Base-by-base conservation (phyloP, 1,139 yeast species). In the Kodamaea ohmeri region DNA sequence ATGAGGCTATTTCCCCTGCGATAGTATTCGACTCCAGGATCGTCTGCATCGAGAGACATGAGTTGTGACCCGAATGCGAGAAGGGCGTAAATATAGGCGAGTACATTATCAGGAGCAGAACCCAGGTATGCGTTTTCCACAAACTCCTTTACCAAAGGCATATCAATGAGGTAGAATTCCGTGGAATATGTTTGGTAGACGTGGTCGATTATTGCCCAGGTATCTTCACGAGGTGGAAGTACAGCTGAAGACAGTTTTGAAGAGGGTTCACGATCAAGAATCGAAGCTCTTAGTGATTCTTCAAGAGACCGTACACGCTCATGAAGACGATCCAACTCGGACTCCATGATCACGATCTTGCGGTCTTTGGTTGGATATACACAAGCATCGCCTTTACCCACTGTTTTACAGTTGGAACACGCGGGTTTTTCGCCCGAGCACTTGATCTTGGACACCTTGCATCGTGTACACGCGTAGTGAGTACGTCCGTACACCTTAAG, bases 261-360 rank as follows among this genome's bases (percentile, higher is more conserved):
- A 4, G 34, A 17, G 7, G 34, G 19, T 19, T 31, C 22, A 11
- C 7, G 6, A 13, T 31, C 22, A 4, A 31, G 14, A 18, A 14
- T 31, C 13, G 26, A 20, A 6, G 37, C 37, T 2, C 37, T 21
- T 14, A 34, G 17, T 20, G 15, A 25, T 20, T 38, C 39, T 42
- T 73, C 76, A 37, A 71, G 55, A 21, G 55, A 53, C 32, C 55
- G 58, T n/a, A 74, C 65, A 21, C 67, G 56, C 28, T 61, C 64
- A 45, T 73, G 72, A 18, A 76, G 55, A 33, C 59, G 57, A 38
- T 69, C 59, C 42, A 75, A 53, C 34, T 75, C 80, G 39, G 75
- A 67, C 54, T 74, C 80, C 66, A 72, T 63, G 21, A 76, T 64
- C 34, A 74, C 71, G 25, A 76, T 70, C 49, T 74, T 71, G 22